Evolutionary conservation across 2,329 filamentous ascomycete genomes (phyloP).

Genomic region (Diaporthe vaccinii): DNA sequence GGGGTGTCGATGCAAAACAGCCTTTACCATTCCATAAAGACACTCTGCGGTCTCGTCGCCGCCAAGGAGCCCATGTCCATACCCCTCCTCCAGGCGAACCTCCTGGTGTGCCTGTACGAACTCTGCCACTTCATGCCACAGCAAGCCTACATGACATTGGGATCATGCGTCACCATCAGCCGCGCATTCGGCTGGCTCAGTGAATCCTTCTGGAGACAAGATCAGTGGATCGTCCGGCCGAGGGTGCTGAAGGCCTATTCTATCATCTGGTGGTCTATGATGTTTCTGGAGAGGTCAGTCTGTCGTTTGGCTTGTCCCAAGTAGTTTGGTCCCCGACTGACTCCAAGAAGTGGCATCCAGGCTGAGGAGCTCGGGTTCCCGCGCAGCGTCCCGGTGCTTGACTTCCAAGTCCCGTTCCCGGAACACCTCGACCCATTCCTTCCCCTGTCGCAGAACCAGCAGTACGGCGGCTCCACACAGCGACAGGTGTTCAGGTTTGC

Average conservation of each 20-base stretch:
- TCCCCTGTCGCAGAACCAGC: constrained; percentile 33
- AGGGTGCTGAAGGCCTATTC: constrained; percentile 47
- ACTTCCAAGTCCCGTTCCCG: constrained; percentile 46
- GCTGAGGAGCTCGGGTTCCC: constrained; percentile 47
- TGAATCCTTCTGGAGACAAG: constrained; percentile 45
- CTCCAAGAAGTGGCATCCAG: constrained; percentile 44
- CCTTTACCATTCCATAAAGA: constrained; percentile 47
- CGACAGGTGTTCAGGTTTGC: constrained; percentile 40
- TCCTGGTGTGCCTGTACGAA: constrained; percentile 49
- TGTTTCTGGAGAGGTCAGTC: constrained; percentile 49
- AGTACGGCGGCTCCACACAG: constrained; percentile 37
- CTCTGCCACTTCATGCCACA: constrained; percentile 48
- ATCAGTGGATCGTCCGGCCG: constrained; percentile 42
- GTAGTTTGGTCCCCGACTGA: constrained; percentile 1
- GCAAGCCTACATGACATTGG: constrained; percentile 49
- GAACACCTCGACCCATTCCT: constrained; percentile 46
- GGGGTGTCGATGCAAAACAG: constrained; percentile 44
- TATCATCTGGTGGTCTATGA: constrained; percentile 50
- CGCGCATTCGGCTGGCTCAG: constrained; percentile 48
- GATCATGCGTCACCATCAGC: constrained; percentile 47
- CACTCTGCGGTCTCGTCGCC: constrained; percentile 46
- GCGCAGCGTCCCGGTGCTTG: constrained; percentile 42
- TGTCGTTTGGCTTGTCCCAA: background rate
- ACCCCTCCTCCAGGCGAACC: constrained; percentile 46
- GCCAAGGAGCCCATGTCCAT: constrained; percentile 45